Percentiles rank a stretch among this genome's conserved stretches.
Conservation (phyloP, 768 basidiomycete species). For the Psilocybe cyanescens region DNA sequence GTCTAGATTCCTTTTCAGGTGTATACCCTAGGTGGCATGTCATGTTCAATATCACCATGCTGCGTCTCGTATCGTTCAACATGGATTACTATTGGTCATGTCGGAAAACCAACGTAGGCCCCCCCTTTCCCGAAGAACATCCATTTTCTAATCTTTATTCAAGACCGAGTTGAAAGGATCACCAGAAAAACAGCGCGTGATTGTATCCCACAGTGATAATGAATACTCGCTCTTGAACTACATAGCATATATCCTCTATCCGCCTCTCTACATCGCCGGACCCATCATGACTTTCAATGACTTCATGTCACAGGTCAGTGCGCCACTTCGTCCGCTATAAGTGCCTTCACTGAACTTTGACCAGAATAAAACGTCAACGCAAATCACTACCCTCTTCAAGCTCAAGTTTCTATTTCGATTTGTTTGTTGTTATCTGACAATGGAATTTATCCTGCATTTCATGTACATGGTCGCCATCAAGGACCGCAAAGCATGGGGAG, state of each 20-base stretch:
- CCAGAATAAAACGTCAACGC: slow-evolving; percentile 65
- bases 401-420: slow-evolving; percentile 74
- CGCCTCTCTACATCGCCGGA: slow-evolving; percentile 94
- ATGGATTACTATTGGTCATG: slow-evolving; percentile 93
- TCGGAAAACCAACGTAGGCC: slow-evolving; percentile 32
- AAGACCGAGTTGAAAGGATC: slow-evolving; percentile 26
- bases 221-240: slow-evolving; percentile 76
- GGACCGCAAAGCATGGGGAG: slow-evolving; percentile 81
- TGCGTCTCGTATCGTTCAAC: slow-evolving; percentile 89
- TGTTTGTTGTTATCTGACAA: slow-evolving; percentile 69
- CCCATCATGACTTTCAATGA: slow-evolving; percentile 97
- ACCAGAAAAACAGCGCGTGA: slow-evolving; percentile 64
- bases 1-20: slow-evolving; percentile 69
- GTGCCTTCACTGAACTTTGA: neutral
- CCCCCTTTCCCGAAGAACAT: neutral
- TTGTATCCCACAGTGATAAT: slow-evolving; percentile 53
- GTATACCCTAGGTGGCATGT: slow-evolving; percentile 93
- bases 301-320: slow-evolving; percentile 87
- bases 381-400: slow-evolving; percentile 41
- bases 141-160: neutral
- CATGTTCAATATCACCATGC: slow-evolving; percentile 94
- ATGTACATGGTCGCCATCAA: slow-evolving; percentile 99
- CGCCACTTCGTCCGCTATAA: neutral
- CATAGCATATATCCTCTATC: slow-evolving; percentile 85
- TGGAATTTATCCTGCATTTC: slow-evolving; percentile 91